Evolutionary conservation across 2,329 filamentous ascomycete genomes (phyloP).

Genomic region (Diaporthe ampelina): DNA sequence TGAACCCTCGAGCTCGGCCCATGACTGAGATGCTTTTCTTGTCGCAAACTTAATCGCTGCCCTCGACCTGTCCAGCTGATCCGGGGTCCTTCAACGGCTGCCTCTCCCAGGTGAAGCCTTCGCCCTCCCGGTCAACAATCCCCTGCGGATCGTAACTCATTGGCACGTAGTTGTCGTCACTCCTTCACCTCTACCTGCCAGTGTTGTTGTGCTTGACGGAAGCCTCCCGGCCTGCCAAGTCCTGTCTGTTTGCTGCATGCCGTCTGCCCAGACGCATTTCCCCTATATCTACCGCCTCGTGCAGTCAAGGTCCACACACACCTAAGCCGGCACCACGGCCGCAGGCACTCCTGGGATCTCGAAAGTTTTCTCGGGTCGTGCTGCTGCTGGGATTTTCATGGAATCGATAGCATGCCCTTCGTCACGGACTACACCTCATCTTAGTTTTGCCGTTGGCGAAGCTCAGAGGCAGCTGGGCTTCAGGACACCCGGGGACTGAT

Average conservation of each 20-base stretch:
- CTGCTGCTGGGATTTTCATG: slow-evolving; percentile 11
- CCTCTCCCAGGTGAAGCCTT: slow-evolving; percentile 10
- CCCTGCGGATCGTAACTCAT: slow-evolving; percentile 1
- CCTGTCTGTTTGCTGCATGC: neutral
- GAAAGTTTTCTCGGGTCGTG: neutral
- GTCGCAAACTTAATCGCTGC: slow-evolving; percentile 23
- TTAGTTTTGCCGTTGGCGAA: slow-evolving; percentile 30
- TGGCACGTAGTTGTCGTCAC: slow-evolving; percentile 13
- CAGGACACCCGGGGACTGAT: slow-evolving; percentile 43
- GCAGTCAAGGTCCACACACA: neutral
- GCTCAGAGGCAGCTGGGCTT: slow-evolving; percentile 42
- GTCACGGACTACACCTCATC: slow-evolving; percentile 1
- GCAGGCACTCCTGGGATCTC: slow-evolving; percentile 1
- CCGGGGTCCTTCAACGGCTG: slow-evolving; percentile 2
- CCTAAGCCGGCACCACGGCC: neutral
- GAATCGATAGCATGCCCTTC: slow-evolving; percentile 36
- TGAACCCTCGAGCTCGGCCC: slow-evolving; percentile 21
- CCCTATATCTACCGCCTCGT: slow-evolving; percentile 22
- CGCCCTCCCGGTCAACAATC: neutral
- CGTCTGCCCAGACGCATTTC: neutral
- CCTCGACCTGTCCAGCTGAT: neutral
- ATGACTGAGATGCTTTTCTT: slow-evolving; percentile 24
- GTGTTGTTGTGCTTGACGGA: slow-evolving; percentile 1
- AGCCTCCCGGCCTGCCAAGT: slow-evolving; percentile 19
- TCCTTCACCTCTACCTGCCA: neutral